Base-by-base conservation (phyloP, 148 eudicot species). In the Cornus suecica region DNA sequence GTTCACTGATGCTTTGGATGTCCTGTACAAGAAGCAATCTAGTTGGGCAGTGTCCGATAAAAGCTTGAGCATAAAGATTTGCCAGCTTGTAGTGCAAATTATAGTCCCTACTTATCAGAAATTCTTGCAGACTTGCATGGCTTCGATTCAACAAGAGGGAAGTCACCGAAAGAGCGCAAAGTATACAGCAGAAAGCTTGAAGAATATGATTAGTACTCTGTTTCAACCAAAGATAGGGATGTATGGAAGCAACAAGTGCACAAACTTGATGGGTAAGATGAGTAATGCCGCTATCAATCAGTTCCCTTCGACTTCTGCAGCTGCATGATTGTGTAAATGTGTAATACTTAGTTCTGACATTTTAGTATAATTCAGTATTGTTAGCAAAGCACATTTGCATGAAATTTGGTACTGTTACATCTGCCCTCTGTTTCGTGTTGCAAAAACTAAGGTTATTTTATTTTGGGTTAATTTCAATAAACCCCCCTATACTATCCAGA, bases 1-100 rank as follows among this genome's bases (percentile, higher is more conserved):
- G 54, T 94, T 94, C 80, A 84, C 72, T 13, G 86, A 87, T 15
- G 79, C 79, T 0, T 86, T 94, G 56, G 96, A 94, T 54, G 85
- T 82, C 1, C 78, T 84, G 22, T 88, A 83, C 51, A 81, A 58
- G 77, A 82, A 81, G 78, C 98, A 94, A 73, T 85, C 80, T 0
- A 70, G 74, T 4, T 92, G 97, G 97, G 75, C 78, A 30, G 76
- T 92, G 73, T 78, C 68, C 0, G 97, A 94, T 69, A 58, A 78
- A 24, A 76, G 77, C 34, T 65, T 90, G 65, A 87, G 95, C 75
- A 83, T 77, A 83, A 90, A 80, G 71, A 88, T 80, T 37, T 81
- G 90, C 61, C 82, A 85, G 75, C 80, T 86, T 32, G 77, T 92
- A 71, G 82, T 83, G 73, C 79, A 88, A 76, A 80, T 83, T 10